Percentiles rank a stretch among this genome's conserved stretches.
Conservation (phyloP, 768 basidiomycete genomes). For the Phylloporus arenicola region DNA sequence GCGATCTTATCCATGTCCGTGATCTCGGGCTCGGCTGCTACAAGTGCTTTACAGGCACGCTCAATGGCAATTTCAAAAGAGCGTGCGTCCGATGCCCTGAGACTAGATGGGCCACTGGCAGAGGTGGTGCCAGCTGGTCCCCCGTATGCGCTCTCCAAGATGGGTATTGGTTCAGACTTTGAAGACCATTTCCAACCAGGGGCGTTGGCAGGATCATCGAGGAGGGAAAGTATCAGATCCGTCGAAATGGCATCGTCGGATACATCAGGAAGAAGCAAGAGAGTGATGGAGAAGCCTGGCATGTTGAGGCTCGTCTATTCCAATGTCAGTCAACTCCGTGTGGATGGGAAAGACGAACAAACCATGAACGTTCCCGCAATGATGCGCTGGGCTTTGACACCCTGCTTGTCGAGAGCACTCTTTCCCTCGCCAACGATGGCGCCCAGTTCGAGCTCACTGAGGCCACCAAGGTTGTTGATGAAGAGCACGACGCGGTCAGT, state of each 20-base stretch:
- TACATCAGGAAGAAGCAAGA: constrained; percentile 63
- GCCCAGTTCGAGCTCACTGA: constrained; percentile 77
- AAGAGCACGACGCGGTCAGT: constrained; percentile 70
- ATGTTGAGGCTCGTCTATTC: constrained; percentile 82
- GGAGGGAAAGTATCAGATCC: constrained; percentile 52
- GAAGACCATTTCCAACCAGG: constrained; percentile 88
- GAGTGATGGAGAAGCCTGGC: constrained; percentile 86
- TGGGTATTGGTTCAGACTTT: constrained; percentile 33
- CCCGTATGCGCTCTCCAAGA: constrained; percentile 10
- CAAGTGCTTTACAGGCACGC: constrained; percentile 59
- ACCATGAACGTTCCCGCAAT: constrained; percentile 87
- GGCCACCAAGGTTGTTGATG: constrained; percentile 83
- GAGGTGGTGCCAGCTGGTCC: constrained; percentile 7
- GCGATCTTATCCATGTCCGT: constrained; percentile 88
- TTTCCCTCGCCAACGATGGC: constrained; percentile 62
- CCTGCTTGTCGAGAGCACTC: constrained; percentile 48
- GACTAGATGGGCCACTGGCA: constrained; percentile 6
- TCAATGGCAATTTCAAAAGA: constrained; percentile 51
- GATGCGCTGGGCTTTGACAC: constrained; percentile 56
- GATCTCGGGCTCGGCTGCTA: constrained; percentile 81
- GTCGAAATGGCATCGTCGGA: constrained; percentile 36
- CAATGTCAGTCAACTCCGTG: background rate
- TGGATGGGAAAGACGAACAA: constrained; percentile 8
- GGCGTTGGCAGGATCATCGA: constrained; percentile 61
- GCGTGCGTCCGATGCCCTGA: constrained; percentile 40